phyloP scores from a whole-genome alignment of 805 yeast genomes.

The Starmerella tilneyi region DNA sequence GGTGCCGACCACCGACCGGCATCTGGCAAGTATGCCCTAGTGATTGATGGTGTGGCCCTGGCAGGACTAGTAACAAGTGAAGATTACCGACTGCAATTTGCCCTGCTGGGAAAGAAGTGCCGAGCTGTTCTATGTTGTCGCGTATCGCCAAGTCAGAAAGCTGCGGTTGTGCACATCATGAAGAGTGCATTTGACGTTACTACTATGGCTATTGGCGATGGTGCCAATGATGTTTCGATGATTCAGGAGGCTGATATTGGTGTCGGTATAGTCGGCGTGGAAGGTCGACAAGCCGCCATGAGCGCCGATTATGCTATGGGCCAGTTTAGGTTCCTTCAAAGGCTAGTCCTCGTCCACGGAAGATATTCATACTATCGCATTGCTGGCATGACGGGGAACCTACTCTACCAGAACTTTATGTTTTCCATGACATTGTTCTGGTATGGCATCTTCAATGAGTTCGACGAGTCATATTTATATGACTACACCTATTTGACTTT shows the following conservation, averaged over 20 bases:
- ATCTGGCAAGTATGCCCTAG: constrained; percentile 44
- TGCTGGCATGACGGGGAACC: constrained; percentile 68
- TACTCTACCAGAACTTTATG: constrained; percentile 66
- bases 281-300: constrained; percentile 82
- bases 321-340: constrained; percentile 57
- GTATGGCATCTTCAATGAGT: constrained; percentile 59
- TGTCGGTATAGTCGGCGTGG: constrained; percentile 79
- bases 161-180: constrained; percentile 59
- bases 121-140: constrained; percentile 73
- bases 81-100: constrained; percentile 41
- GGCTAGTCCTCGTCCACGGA: constrained; percentile 68
- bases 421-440: constrained; percentile 68
- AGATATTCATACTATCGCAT: constrained; percentile 69
- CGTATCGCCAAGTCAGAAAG: constrained; percentile 77
- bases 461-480: constrained; percentile 66
- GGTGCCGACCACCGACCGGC: constrained; percentile 58
- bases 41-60: constrained; percentile 64
- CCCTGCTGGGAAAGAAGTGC: constrained; percentile 64
- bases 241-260: constrained; percentile 79
- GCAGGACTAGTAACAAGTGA: constrained; percentile 35
- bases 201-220: constrained; percentile 77
- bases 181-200: constrained; percentile 55
- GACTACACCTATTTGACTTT: constrained; percentile 71
- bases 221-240: constrained; percentile 83
- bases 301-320: constrained; percentile 76